Base-by-base conservation (phyloP, 306 rosid genomes). In the Inga leiocalycina region DNA sequence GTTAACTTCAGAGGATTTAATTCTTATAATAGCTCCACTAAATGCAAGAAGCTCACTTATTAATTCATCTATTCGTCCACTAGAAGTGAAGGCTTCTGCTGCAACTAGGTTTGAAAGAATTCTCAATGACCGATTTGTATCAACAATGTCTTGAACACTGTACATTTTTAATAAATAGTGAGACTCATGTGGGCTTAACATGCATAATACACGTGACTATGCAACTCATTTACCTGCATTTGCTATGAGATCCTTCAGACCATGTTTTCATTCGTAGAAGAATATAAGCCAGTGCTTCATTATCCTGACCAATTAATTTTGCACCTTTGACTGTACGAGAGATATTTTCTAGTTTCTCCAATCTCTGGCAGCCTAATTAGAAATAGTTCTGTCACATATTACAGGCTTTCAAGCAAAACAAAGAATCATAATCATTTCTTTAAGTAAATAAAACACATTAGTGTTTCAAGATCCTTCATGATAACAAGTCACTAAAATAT, bases 291-390 rank as follows among this genome's bases (percentile, higher is more conserved):
- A 92, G 75, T 41, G 97, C 93, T 86, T 96, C 97, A 83, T 80
- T 89, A 70, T 96, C 98, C 88, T 92, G 93, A 69, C 93, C 88
- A 80, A 96, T 91, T 83, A 86, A 51, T 81, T 85, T 93, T 48
- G 99, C 97, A 77, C 94, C 97, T 86, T 94, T 90, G 71, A 89
- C 90, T 15, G 95, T 96, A 54, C 93, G 94, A 22, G 98, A 96
- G 84, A 87, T 91, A 79, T 85, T 94, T 88, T 96, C 99, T 81
- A 96, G 82, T 71, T 84, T 88, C 78, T 92, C 94, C 78, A 96
- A 81, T 86, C 84, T 85, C 71, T 82, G 92, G 84, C 92, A 87
- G 34, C 97, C 99, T 96, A 77, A 71, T 82, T 65, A 81, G 56
- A 80, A 77, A 61, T 35, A 54, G 46, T 79, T 61, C 54, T 43